Conservation (phyloP, 495 filamentous ascomycete species). For the Penicillium canariense region DNA sequence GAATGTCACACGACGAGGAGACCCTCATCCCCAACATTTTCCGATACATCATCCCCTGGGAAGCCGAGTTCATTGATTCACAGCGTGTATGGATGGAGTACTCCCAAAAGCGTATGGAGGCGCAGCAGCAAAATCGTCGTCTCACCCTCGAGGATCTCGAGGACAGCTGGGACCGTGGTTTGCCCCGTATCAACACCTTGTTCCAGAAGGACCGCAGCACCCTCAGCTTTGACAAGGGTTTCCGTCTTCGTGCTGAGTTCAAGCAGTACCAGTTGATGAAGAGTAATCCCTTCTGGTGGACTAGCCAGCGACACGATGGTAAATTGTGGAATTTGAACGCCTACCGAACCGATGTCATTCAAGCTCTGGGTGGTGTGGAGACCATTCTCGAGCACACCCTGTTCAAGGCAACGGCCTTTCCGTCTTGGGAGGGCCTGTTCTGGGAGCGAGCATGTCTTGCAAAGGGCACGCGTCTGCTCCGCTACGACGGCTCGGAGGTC, state of each 20-base stretch:
- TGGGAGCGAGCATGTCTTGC: constrained; percentile 77
- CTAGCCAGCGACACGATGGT: constrained; percentile 94
- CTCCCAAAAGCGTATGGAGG: constrained; percentile 94
- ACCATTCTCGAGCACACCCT: constrained; percentile 97
- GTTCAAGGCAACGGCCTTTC: constrained; percentile 98
- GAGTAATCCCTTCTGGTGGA: constrained; percentile 99
- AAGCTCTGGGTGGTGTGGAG: constrained; percentile 98
- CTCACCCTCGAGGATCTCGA: constrained; percentile 96
- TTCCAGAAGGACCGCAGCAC: constrained; percentile 99
- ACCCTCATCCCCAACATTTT: constrained; percentile 99
- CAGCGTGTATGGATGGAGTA: constrained; percentile 99
- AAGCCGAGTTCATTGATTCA: constrained; percentile 98
- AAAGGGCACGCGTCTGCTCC: constrained; percentile 37
- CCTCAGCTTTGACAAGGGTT: constrained; percentile 97
- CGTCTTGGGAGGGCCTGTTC: constrained; percentile 98
- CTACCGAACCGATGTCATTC: constrained; percentile 97
- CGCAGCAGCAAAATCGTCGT: constrained; percentile 94
- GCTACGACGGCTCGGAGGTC: constrained; percentile 39
- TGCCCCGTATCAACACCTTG: constrained; percentile 97
- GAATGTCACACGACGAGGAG: constrained; percentile 98
- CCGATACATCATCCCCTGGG: constrained; percentile 99
- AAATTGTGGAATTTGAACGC: constrained; percentile 99
- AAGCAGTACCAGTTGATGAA: constrained; percentile 99
- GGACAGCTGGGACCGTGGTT: constrained; percentile 97
- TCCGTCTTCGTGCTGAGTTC: constrained; percentile 94